These are phyloP conservation scores for Aspergillus transmontanensis DNA, from an alignment of 2,329 filamentous ascomycete genomes.

Conservation along the genomic window DNA sequence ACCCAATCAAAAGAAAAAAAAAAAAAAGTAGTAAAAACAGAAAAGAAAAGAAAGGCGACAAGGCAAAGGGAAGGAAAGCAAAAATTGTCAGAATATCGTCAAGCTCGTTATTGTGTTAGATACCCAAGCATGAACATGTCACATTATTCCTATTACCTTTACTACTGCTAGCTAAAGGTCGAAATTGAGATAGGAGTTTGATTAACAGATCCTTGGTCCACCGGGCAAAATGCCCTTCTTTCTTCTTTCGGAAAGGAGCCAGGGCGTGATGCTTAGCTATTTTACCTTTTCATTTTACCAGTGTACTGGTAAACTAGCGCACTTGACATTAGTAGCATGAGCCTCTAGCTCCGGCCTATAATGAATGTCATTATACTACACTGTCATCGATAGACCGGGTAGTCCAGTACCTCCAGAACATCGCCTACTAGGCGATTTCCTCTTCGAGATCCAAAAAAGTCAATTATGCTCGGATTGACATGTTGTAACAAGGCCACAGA, in stretches of 20 bases:
- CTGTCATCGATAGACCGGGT: neutral
- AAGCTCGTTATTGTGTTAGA: conserved; percentile 4
- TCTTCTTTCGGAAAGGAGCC: neutral
- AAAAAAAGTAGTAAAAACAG: conserved; percentile 14
- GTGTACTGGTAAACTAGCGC: neutral
- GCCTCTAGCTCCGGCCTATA: neutral
- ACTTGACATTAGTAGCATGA: neutral
- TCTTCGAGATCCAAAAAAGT: neutral
- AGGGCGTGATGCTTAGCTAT: neutral
- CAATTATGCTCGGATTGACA: neutral
- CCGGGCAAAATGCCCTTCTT: no score
- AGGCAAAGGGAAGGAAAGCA: conserved; percentile 4
- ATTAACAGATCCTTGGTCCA: no score
- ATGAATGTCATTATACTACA: neutral
- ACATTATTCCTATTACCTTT: conserved; percentile 1
- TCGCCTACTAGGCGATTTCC: neutral
- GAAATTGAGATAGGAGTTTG: neutral
- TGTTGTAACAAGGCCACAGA: neutral
- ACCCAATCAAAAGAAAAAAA: conserved; percentile 21
- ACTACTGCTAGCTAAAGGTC: neutral
- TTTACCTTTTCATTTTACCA: neutral
- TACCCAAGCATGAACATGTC: conserved; percentile 7
- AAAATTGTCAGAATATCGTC: neutral
- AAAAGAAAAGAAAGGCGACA: neutral
- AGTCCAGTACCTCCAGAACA: neutral